Evolutionary conservation across 225 moss, liverwort and hornwort genomes (phyloP).

Genomic region (Polytrichum commune): DNA sequence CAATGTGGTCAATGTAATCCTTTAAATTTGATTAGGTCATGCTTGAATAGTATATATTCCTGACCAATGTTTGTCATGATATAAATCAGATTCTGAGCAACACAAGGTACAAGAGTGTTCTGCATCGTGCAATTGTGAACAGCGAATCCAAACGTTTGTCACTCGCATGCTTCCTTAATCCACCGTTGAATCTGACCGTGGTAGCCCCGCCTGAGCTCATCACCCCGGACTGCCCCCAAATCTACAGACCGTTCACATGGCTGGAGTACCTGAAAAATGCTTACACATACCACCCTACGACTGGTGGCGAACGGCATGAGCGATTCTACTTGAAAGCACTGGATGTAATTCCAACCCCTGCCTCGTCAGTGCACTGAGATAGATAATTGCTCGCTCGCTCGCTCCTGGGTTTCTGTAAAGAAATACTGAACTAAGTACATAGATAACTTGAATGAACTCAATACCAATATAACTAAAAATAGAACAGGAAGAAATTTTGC

Average conservation of each 20-base stretch:
- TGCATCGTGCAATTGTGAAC: conserved; percentile 36
- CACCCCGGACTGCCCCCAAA: conserved; percentile 17
- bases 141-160: conserved; percentile 21
- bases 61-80: neutral
- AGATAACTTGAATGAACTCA: neutral
- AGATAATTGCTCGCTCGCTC: neutral
- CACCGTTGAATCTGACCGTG: conserved; percentile 10
- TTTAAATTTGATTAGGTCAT: no score
- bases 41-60: no score
- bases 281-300: conserved; percentile 7
- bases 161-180: conserved; percentile 19
- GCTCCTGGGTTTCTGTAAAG: neutral
- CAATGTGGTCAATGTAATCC: no score
- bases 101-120: conserved; percentile 25
- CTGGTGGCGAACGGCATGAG: conserved; percentile 13
- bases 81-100: conserved; percentile 25
- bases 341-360: neutral
- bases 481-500: neutral
- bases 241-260: conserved; percentile 20
- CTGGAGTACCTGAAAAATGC: conserved; percentile 19
- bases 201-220: conserved; percentile 24
- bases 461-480: neutral
- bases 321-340: conserved; percentile 14
- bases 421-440: neutral
- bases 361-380: conserved; percentile 5